Evolutionary conservation across 345 rosid species (phyloP).

Genomic region (Trapa incisa): DNA sequence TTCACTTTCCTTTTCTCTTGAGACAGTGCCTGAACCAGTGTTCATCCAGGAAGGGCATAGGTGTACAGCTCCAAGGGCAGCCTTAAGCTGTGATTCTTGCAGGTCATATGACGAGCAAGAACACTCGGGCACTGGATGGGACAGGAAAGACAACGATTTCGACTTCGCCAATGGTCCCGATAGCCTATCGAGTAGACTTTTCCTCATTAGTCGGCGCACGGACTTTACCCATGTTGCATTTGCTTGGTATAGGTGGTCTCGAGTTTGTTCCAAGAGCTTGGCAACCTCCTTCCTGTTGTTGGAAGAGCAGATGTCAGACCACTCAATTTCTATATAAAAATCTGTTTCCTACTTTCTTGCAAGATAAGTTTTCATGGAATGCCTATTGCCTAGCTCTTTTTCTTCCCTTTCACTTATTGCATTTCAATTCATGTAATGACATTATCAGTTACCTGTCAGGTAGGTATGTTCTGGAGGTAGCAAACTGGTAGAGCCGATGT

Average conservation of each 20-base stretch:
- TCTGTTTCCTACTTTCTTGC: neutral
- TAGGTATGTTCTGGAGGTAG: constrained; percentile 66
- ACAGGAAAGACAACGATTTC: constrained; percentile 51
- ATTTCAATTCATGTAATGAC: neutral
- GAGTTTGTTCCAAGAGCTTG: constrained; percentile 53
- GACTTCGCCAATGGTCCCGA: constrained; percentile 39
- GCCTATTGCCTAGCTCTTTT: neutral
- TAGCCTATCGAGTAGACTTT: constrained; percentile 59
- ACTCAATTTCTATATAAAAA: constrained; percentile 1
- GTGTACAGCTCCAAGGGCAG: constrained; percentile 42
- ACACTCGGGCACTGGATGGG: constrained; percentile 86
- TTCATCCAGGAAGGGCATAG: constrained; percentile 77
- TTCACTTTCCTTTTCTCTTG: constrained; percentile 56
- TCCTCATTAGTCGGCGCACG: constrained; percentile 52
- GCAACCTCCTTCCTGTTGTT: constrained; percentile 46
- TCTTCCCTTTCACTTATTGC: neutral
- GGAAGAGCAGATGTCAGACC: neutral
- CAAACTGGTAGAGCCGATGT: constrained; percentile 80
- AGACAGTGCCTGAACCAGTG: constrained; percentile 16
- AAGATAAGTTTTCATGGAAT: neutral
- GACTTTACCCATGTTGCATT: constrained; percentile 74
- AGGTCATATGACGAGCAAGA: constrained; percentile 37
- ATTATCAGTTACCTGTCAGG: constrained; percentile 60
- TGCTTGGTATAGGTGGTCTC: constrained; percentile 62
- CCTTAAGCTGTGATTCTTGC: constrained; percentile 16